Evolutionary conservation across 345 rosid species (phyloP).

Genomic region (Lagerstroemia speciosa): DNA sequence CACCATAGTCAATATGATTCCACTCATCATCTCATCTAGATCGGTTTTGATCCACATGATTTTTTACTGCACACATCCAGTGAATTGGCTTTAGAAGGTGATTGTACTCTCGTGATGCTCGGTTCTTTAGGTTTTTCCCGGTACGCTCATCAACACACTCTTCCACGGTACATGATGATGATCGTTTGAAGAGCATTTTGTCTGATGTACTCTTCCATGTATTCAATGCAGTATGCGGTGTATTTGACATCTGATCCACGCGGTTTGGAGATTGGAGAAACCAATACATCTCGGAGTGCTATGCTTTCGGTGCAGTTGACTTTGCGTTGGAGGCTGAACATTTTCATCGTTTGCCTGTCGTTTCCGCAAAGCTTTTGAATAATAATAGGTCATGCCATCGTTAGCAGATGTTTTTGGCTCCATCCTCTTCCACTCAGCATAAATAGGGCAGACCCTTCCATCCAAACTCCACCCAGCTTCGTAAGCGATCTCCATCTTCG

Average conservation of each 20-base stretch:
- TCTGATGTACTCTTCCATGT: too few species aligned
- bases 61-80: too few species aligned
- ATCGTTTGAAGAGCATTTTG: background rate
- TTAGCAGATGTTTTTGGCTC: conserved; percentile 15
- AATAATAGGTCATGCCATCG: background rate
- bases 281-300: background rate
- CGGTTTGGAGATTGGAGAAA: background rate
- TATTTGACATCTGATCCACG: background rate
- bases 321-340: background rate
- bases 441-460: conserved; percentile 5
- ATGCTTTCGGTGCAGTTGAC: conserved; percentile 12
- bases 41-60: too few species aligned
- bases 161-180: too few species aligned
- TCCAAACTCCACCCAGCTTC: too few species aligned
- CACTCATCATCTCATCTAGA: background rate
- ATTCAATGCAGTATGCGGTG: background rate
- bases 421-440: conserved; percentile 13
- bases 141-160: too few species aligned
- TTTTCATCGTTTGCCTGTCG: too few species aligned
- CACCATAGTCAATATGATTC: background rate
- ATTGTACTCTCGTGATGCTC: too few species aligned
- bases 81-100: too few species aligned
- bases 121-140: too few species aligned
- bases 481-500: background rate
- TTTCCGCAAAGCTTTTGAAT: too few species aligned